phyloP scores from a whole-genome alignment of 371 early-diverging fungal species.

The Dichotomocladium elegans region DNA sequence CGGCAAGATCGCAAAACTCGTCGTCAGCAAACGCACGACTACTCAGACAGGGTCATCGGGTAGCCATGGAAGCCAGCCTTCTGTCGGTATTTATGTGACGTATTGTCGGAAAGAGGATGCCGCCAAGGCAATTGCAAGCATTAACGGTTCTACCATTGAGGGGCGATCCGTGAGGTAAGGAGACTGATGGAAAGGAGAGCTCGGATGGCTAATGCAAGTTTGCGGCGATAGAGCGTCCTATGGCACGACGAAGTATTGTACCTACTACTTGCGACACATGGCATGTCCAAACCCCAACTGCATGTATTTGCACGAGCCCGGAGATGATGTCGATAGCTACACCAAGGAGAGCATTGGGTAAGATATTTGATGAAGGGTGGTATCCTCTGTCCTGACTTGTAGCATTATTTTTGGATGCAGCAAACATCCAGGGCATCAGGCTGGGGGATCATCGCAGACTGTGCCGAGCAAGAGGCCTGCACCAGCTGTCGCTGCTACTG shows the following conservation, averaged over 20 bases:
- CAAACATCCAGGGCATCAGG: too few relatives aligned
- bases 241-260: conserved; percentile 91
- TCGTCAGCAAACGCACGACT: conserved; percentile 62
- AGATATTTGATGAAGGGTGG: too few relatives aligned
- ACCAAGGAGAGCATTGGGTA: conserved; percentile 62
- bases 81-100: conserved; percentile 85
- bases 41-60: conserved; percentile 40
- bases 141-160: conserved; percentile 87
- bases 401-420: too few relatives aligned
- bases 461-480: conserved; percentile 33
- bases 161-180: conserved; percentile 72
- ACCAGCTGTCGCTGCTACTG: not conserved
- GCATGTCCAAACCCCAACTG: conserved; percentile 80
- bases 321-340: conserved; percentile 75
- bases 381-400: too few relatives aligned
- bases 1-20: conserved; percentile 90
- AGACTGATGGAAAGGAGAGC: conserved; percentile 1
- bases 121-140: conserved; percentile 79
- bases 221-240: conserved; percentile 61
- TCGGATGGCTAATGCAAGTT: not conserved
- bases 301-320: conserved; percentile 85
- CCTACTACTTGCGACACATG: conserved; percentile 75
- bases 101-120: conserved; percentile 89
- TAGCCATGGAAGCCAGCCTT: conserved; percentile 13
- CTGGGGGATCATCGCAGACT: too few relatives aligned